Conservation (phyloP, 257 asterid genomes). For the Jacaranda mimosifolia region DNA sequence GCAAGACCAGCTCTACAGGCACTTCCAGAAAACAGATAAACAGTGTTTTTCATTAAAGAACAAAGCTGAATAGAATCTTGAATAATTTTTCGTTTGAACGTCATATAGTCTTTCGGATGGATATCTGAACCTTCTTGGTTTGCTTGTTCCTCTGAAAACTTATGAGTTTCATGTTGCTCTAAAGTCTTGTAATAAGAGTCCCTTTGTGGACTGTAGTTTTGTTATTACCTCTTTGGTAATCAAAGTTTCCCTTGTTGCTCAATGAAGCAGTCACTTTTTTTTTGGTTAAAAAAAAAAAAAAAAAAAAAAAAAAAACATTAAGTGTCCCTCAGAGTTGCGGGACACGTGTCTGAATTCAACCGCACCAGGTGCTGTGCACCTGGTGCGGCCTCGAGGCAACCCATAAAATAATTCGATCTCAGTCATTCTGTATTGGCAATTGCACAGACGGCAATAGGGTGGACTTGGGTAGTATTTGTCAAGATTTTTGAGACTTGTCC, state of each 20-base stretch:
- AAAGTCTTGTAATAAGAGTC: neutral
- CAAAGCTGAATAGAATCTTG: no score
- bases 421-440: no score
- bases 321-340: no score
- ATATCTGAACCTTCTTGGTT: conserved; percentile 35
- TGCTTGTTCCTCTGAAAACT: conserved; percentile 7
- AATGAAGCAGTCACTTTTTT: neutral
- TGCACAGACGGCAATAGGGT: no score
- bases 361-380: no score
- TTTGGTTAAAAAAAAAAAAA: no score
- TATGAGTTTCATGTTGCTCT: neutral
- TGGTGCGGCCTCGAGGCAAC: no score
- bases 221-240: conserved; percentile 19
- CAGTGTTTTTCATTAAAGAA: neutral
- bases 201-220: conserved; percentile 2
- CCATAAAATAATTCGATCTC: no score
- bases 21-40: conserved; percentile 46
- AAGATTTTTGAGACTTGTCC: no score
- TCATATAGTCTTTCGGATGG: neutral
- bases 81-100: neutral
- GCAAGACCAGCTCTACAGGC: conserved; percentile 60
- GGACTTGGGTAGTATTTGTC: no score
- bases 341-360: no score
- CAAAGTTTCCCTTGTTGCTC: neutral
- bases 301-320: no score